Evolutionary conservation across 441 rosid genomes (phyloP).

Genomic region (Capsella rubella): DNA sequence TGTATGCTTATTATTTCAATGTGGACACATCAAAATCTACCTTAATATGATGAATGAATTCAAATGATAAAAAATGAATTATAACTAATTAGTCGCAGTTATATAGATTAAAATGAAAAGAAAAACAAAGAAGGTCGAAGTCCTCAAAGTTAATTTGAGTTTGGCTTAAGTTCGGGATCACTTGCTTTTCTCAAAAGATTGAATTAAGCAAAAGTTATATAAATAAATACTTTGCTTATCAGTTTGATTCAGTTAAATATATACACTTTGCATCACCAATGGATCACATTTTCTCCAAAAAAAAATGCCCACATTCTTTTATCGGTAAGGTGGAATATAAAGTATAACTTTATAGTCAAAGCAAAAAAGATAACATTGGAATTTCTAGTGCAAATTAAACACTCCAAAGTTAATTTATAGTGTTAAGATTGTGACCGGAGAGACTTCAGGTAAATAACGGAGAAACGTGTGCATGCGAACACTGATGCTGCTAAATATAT

Average conservation of each 20-base stretch:
- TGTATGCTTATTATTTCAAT: neutral
- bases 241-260: constrained; percentile 21
- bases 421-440: constrained; percentile 33
- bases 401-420: constrained; percentile 37
- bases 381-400: constrained; percentile 32
- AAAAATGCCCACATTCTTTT: constrained; percentile 11
- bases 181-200: neutral
- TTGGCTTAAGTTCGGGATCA: neutral
- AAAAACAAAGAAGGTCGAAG: neutral
- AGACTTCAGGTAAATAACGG: constrained; percentile 25
- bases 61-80: neutral
- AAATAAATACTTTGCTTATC: constrained; percentile 13
- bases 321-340: constrained; percentile 23
- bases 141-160: neutral
- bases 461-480: constrained; percentile 42
- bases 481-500: constrained; percentile 21
- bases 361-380: constrained; percentile 28
- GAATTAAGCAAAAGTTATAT: neutral
- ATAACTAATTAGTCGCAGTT: neutral
- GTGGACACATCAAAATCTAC: neutral
- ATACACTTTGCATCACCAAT: constrained; percentile 19
- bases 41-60: neutral
- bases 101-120: neutral
- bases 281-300: constrained; percentile 18
- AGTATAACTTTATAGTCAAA: constrained; percentile 36